Evolutionary conservation across 352 stramenopile species (phyloP).

Genomic region (Globisporangium cylindrosporum): DNA sequence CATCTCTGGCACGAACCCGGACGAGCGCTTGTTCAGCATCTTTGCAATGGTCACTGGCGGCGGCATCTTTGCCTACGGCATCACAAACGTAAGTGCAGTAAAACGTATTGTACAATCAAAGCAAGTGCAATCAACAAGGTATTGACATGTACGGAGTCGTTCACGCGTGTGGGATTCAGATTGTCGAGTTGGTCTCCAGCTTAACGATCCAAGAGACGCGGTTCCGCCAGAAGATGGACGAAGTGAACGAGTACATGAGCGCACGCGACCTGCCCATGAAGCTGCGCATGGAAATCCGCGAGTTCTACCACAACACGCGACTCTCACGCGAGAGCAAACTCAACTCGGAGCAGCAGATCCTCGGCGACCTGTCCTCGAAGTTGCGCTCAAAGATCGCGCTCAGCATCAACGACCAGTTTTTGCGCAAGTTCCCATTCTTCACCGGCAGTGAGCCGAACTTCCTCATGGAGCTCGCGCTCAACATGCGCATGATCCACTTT

Average conservation of each 20-base stretch:
- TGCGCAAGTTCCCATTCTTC: slow-evolving; percentile 85
- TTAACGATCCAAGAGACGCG: slow-evolving; percentile 44
- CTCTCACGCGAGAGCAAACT: slow-evolving; percentile 72
- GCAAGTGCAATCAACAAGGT: too few relatives aligned
- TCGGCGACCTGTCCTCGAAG: slow-evolving; percentile 64
- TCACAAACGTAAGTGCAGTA: slow-evolving; percentile 62
- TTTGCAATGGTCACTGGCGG: slow-evolving; percentile 69
- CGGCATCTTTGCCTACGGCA: slow-evolving; percentile 83
- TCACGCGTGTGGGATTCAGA: slow-evolving; percentile 9
- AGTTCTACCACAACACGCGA: slow-evolving; percentile 81
- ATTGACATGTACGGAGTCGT: background rate
- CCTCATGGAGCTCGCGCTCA: slow-evolving; percentile 76
- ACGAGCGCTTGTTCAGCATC: slow-evolving; percentile 69
- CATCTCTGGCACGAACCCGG: slow-evolving; percentile 45
- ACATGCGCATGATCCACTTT: slow-evolving; percentile 84
- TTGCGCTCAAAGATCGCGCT: slow-evolving; percentile 79
- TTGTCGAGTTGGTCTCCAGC: slow-evolving; percentile 49
- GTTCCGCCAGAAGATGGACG: slow-evolving; percentile 76
- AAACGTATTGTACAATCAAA: too few relatives aligned
- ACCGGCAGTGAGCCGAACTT: slow-evolving; percentile 76
- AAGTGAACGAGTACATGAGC: slow-evolving; percentile 83
- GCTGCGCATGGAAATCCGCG: slow-evolving; percentile 72
- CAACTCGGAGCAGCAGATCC: slow-evolving; percentile 65
- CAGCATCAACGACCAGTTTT: slow-evolving; percentile 76
- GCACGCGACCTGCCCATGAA: slow-evolving; percentile 67